phyloP scores from a whole-genome alignment of 768 basidiomycete species.

The Dioszegia crocea region DNA sequence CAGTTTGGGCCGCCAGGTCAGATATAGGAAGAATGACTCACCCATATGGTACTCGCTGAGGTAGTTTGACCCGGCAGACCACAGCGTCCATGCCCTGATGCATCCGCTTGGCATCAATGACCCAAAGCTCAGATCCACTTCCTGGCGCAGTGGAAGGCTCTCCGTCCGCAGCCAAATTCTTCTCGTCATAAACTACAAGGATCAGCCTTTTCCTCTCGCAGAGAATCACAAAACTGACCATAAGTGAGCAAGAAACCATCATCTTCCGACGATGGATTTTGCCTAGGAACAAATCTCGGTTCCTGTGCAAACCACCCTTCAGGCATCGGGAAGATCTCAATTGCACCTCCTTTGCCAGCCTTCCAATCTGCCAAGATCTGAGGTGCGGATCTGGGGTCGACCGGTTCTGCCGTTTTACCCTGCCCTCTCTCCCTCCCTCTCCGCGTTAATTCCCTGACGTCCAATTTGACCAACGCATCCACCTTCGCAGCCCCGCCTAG shows the following conservation, averaged over 20 bases:
- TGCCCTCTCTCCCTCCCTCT: constrained; percentile 31
- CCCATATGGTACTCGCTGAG: constrained; percentile 49
- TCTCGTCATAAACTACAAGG: constrained; percentile 50
- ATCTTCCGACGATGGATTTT: constrained; percentile 35
- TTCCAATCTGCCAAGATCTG: constrained; percentile 41
- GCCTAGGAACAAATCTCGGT: constrained; percentile 48
- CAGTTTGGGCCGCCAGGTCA: neutral
- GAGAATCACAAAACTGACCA: too few species aligned
- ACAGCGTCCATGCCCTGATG: constrained; percentile 38
- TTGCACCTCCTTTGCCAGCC: constrained; percentile 27
- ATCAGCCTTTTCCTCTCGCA: constrained; percentile 13
- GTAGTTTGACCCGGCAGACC: constrained; percentile 44
- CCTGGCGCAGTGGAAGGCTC: constrained; percentile 29
- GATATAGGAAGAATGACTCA: constrained; percentile 14
- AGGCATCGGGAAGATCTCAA: constrained; percentile 49
- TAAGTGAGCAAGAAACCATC: constrained; percentile 51
- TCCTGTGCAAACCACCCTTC: constrained; percentile 49
- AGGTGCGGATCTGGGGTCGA: constrained; percentile 42
- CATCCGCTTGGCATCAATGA: constrained; percentile 50
- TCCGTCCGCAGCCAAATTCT: constrained; percentile 36
- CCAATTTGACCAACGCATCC: constrained; percentile 52
- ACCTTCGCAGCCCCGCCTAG: constrained; percentile 52
- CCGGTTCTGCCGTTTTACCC: constrained; percentile 27
- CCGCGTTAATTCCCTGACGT: constrained; percentile 41
- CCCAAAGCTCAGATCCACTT: constrained; percentile 51